Percentiles rank a stretch among this genome's conserved stretches.
phyloP scores from a whole-genome alignment of 2,329 filamentous ascomycete species.

The Neonectria magnoliae region DNA sequence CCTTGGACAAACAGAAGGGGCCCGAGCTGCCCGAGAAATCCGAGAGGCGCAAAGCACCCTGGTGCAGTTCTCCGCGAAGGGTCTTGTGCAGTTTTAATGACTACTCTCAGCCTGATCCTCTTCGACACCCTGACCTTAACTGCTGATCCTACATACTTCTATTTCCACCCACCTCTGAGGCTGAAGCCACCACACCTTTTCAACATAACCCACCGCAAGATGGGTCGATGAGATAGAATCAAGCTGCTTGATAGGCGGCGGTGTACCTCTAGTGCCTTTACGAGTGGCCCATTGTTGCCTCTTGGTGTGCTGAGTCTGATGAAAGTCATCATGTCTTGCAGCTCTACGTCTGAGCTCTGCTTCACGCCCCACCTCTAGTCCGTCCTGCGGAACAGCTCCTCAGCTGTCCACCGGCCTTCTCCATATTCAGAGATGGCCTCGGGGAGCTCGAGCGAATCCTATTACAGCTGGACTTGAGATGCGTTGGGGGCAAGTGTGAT shows the following conservation, averaged over 20 bases:
- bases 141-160: conserved; percentile 8
- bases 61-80: not conserved
- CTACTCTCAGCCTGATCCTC: not conserved
- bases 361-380: conserved; percentile 16
- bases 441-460: conserved; percentile 1
- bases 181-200: conserved; percentile 19
- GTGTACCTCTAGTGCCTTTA: conserved; percentile 2
- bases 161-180: conserved; percentile 9
- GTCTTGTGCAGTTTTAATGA: not conserved
- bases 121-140: conserved; percentile 6
- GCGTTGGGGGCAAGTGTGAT: not conserved
- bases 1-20: conserved; percentile 8
- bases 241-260: conserved; percentile 15
- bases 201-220: not conserved
- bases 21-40: not conserved
- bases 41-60: not conserved
- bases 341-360: conserved; percentile 18
- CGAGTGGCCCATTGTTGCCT: not conserved
- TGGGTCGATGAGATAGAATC: conserved; percentile 18
- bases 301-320: conserved; percentile 20
- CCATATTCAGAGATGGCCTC: conserved; percentile 4
- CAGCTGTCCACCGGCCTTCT: not conserved
- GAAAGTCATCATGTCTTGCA: conserved; percentile 23
- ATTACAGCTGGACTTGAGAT: conserved; percentile 1
- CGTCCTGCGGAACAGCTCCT: not conserved